Evolutionary conservation across 2,329 filamentous ascomycete genomes (phyloP).

Genomic region (Colletotrichum sp.): DNA sequence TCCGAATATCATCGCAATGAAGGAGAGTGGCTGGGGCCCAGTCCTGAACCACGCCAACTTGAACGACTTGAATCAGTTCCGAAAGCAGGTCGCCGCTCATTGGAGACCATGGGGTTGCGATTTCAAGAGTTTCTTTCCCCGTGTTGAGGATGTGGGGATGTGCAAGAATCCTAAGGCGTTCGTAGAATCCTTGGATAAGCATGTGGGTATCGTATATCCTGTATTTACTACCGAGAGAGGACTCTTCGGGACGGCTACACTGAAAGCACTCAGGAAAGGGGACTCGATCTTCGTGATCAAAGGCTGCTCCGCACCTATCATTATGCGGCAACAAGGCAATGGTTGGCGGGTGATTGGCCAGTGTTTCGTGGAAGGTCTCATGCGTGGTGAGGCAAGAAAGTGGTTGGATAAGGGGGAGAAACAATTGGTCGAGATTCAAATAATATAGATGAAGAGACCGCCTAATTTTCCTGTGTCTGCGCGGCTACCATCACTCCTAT

Average conservation of each 20-base stretch:
- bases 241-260: background rate
- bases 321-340: background rate
- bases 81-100: background rate
- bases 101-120: background rate
- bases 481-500: background rate
- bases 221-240: background rate
- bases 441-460: background rate
- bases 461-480: background rate
- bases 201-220: slow-evolving; percentile 5
- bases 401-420: background rate
- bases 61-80: background rate
- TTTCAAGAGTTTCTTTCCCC: background rate
- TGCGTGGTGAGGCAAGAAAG: background rate
- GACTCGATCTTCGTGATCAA: background rate
- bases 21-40: background rate
- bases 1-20: background rate
- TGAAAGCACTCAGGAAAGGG: background rate
- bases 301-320: background rate
- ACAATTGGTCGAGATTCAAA: background rate
- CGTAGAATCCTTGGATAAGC: slow-evolving; percentile 2
- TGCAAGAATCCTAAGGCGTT: background rate
- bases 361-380: slow-evolving; percentile 11
- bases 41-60: slow-evolving; percentile 9
- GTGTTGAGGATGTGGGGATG: background rate
- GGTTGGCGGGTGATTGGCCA: background rate